Base-by-base conservation (phyloP, 108 stramenopile genomes). In the Aurantiochytrium sp. region DNA sequence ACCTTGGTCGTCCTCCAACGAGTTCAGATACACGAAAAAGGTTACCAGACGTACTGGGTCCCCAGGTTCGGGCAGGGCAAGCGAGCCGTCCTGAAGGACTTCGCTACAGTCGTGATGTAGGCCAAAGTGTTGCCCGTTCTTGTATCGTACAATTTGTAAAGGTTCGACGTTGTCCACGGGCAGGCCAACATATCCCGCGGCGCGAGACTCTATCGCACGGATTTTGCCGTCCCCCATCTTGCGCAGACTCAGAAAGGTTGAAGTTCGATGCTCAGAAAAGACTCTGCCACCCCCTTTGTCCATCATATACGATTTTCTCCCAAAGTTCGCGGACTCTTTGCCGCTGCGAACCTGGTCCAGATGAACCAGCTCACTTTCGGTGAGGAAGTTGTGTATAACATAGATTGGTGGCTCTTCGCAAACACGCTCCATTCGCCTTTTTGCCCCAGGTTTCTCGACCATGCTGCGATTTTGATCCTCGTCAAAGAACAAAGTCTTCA, bases 71-170 rank as follows among this genome's bases (percentile, higher is more conserved):
- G 89, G 44, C 58, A 92, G 94, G 28, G 90, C 90, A 4, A 95
- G 94, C 5, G 87, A 60, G 45, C 94, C 95, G 47, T 90, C 72
- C 45, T 93, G 91, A 3, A 90, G 90, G 19, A 94, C 49, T n/a
- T 89, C 91, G 44, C 95, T 94, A 72, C 93, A 58, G 89, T 95
- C 95, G 88, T 95, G 95, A 59, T 95, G 95, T 10, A 92, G 83
- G 23, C 94, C 93, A 87, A 95, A 95, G 87, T 93, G 94, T 87
- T 95, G 90, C 21, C 94, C 94, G 5, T 89, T 90, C n/a, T 87
- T 58, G 69, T 95, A 95, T 14, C 94, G 93, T 12, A 95, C 95
- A 44, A 95, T 58, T 59, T 95, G 95, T 19, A 95, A 58, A 4
- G 93, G 90, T 83, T 95, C 95, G 5, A 95, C 88, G 21, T 72